Evolutionary conservation across 164 flowering plant genomes (phyloP).

Genomic region (Dillenia suffruticosa): DNA sequence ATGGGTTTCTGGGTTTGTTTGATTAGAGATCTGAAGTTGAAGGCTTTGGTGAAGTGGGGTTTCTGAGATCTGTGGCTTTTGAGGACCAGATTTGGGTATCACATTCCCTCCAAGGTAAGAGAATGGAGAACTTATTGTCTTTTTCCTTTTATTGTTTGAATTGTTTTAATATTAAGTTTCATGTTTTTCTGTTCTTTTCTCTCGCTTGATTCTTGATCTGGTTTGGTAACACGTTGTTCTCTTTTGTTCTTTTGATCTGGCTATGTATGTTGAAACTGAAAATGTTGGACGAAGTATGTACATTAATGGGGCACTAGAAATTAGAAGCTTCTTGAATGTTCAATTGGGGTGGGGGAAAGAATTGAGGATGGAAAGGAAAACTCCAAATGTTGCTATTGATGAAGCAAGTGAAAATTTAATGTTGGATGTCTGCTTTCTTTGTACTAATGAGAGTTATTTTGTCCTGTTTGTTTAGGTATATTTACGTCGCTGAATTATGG

Average conservation of each 20-base stretch:
- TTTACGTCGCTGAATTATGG: constrained; percentile 27
- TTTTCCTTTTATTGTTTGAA: background rate
- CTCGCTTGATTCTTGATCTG: background rate
- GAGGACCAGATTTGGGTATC: constrained; percentile 8
- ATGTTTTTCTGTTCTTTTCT: background rate
- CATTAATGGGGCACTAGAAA: background rate
- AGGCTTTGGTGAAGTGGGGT: constrained; percentile 1
- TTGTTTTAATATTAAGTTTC: too few relatives aligned
- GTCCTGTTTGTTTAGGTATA: constrained; percentile 15
- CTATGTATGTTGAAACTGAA: background rate
- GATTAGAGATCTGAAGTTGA: constrained; percentile 17
- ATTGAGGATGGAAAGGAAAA: constrained; percentile 7
- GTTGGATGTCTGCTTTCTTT: background rate
- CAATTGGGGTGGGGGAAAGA: background rate
- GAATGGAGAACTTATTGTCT: constrained; percentile 1
- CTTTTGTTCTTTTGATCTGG: background rate
- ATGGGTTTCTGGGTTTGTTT: constrained; percentile 17
- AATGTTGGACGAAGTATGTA: background rate
- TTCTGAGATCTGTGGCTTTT: constrained; percentile 22
- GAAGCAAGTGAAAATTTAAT: background rate
- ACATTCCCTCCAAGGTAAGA: constrained; percentile 14
- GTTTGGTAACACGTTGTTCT: constrained; percentile 8
- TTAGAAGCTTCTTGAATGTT: background rate
- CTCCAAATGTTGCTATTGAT: too few relatives aligned
- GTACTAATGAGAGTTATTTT: background rate